Evolutionary conservation across 495 filamentous ascomycete genomes (phyloP).

Genomic region (Penicillium cosmopolitanum): DNA sequence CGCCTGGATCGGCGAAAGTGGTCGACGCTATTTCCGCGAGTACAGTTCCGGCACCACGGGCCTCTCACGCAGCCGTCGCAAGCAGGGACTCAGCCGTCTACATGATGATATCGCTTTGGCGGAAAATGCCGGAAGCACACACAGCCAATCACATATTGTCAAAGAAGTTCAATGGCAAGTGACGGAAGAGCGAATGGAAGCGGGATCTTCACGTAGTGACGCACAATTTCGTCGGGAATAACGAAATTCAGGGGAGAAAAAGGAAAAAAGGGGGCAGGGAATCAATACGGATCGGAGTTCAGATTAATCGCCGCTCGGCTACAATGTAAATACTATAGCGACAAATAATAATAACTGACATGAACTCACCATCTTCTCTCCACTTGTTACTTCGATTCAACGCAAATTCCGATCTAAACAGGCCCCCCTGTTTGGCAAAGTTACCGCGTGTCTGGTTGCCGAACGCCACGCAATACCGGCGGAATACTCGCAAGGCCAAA

Average conservation of each 20-base stretch:
- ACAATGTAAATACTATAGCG: neutral
- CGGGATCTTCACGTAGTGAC: neutral
- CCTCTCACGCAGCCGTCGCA: slow-evolving; percentile 15
- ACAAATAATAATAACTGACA: neutral
- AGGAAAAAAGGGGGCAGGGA: neutral
- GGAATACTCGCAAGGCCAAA: too few relatives aligned
- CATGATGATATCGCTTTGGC: slow-evolving; percentile 25
- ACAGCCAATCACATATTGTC: slow-evolving; percentile 9
- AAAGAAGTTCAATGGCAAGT: slow-evolving; percentile 20
- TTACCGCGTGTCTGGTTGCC: too few relatives aligned
- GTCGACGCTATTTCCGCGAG: slow-evolving; percentile 5
- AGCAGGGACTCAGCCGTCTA: slow-evolving; percentile 16
- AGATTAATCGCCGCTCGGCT: neutral
- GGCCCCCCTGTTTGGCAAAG: too few relatives aligned
- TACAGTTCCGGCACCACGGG: slow-evolving; percentile 5
- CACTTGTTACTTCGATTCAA: too few relatives aligned
- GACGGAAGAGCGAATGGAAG: slow-evolving; percentile 13
- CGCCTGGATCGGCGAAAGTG: slow-evolving; percentile 20
- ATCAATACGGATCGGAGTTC: too few relatives aligned
- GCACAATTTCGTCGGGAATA: neutral
- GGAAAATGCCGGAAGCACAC: slow-evolving; percentile 10
- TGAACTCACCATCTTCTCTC: too few relatives aligned
- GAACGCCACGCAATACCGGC: too few relatives aligned
- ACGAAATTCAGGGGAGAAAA: neutral
- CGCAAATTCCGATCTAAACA: too few relatives aligned